Evolutionary conservation across 495 filamentous ascomycete genomes (phyloP), one percentile per base, ranked within the genome.

Genomic region (Tuber microsphaerosporum): DNA sequence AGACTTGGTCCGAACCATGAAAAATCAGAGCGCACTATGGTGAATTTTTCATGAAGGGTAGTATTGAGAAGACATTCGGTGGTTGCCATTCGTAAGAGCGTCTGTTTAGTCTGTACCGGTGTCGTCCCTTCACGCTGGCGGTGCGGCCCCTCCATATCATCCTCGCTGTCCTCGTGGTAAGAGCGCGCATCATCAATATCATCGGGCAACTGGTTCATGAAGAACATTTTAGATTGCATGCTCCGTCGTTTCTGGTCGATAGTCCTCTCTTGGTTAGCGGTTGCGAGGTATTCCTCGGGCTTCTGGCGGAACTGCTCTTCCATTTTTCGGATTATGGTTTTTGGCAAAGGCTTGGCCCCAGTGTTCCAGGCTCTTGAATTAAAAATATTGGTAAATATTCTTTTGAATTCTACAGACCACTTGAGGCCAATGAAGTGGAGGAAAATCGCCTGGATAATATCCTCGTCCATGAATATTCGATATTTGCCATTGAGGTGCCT

Each of bases 391-490:
- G 75, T 81, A 71, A 90, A 87, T 0, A 82, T 83, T 12, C 75
- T n/a, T 51, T 88, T 87, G 78, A 91, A 84, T 48, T 87, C 84
- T 19, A 89, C 86, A 14, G 88, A 86, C 89, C 89, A 91, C 69
- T 85, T 87, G 4, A 88, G 82, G 31, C 90, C 90, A 51, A 92
- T 86, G 72, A 88, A 90, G 71, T 92, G 89, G 14, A 91, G 83
- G 76, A 92, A 86, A 20, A 92, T 86, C 7, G 88, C 87, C 76
- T 91, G 89, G 10, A 91, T 85, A 37, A 92, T 84, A 76, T 91
- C 91, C 77, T 91, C 89, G 68, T 91, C 88, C 88, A 91, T 90
- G 77, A 86, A 87, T 2, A 92, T 84, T 14, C 86, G 86, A 73
- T 89, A 89, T 72, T 87, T 86, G 0, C 89, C 89, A 75, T 88